Conservation (phyloP, 805 yeast genomes). For the Metschnikowia picachoensis region DNA sequence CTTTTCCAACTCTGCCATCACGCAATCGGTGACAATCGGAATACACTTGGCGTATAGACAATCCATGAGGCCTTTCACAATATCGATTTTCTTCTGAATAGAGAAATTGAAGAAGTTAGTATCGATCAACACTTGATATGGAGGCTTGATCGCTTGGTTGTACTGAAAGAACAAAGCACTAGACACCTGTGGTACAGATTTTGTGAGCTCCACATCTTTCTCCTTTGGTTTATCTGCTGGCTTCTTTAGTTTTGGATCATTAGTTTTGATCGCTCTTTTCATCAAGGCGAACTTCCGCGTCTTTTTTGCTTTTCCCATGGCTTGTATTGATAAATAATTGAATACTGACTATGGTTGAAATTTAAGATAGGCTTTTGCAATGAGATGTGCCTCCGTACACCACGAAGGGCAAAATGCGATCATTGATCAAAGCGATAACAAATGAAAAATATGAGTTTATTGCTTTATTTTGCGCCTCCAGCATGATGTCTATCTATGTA, state of each 20-base stretch:
- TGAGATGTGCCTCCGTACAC: conserved; percentile 19
- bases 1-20: conserved; percentile 95
- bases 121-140: conserved; percentile 93
- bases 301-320: conserved; percentile 95
- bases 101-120: conserved; percentile 96
- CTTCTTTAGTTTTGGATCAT: conserved; percentile 49
- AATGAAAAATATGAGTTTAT: too few relatives aligned
- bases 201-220: conserved; percentile 65
- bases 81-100: conserved; percentile 90
- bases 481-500: too few relatives aligned
- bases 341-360: neutral
- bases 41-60: conserved; percentile 90
- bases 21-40: conserved; percentile 95
- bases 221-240: conserved; percentile 23
- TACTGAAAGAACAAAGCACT: conserved; percentile 93
- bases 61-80: conserved; percentile 97
- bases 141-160: conserved; percentile 94
- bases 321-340: conserved; percentile 1
- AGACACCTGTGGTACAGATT: conserved; percentile 79
- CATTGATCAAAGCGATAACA: neutral
- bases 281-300: conserved; percentile 95
- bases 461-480: too few relatives aligned
- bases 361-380: neutral
- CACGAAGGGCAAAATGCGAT: neutral
- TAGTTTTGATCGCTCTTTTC: conserved; percentile 73